Evolutionary conservation across 805 yeast genomes (phyloP).

Genomic region (Teunomyces pallodes): DNA sequence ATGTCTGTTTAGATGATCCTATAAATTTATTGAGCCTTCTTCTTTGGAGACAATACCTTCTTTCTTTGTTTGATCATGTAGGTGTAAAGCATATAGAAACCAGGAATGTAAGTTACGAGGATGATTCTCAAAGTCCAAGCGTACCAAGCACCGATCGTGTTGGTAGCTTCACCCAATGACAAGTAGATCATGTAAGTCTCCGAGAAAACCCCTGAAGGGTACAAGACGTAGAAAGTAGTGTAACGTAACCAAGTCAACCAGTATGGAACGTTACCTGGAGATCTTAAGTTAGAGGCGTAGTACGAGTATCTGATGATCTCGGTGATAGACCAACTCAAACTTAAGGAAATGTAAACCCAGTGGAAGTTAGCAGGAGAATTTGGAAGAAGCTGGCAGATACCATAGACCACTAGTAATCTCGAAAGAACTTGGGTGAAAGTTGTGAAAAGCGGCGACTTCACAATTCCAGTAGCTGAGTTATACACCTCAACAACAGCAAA

Average conservation of each 20-base stretch:
- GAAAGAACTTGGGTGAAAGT: slow-evolving; percentile 87
- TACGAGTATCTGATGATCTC: slow-evolving; percentile 87
- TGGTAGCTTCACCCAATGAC: slow-evolving; percentile 69
- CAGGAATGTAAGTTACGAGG: slow-evolving; percentile 76
- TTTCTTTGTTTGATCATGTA: slow-evolving; percentile 89
- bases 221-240: slow-evolving; percentile 75
- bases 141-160: slow-evolving; percentile 48
- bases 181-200: slow-evolving; percentile 70
- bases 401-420: slow-evolving; percentile 77
- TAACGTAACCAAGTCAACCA: slow-evolving; percentile 73
- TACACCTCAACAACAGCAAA: slow-evolving; percentile 77
- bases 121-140: slow-evolving; percentile 54
- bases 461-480: slow-evolving; percentile 77
- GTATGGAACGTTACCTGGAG: slow-evolving; percentile 52
- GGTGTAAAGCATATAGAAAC: slow-evolving; percentile 76
- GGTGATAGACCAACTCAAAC: slow-evolving; percentile 90
- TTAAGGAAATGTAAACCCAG: slow-evolving; percentile 64
- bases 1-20: not conserved
- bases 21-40: slow-evolving; percentile 10
- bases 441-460: slow-evolving; percentile 80
- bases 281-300: slow-evolving; percentile 67
- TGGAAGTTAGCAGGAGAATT: slow-evolving; percentile 58
- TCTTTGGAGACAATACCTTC: slow-evolving; percentile 53
- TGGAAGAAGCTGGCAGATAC: slow-evolving; percentile 77
- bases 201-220: slow-evolving; percentile 90